phyloP scores from a whole-genome alignment of 2,329 filamentous ascomycete genomes.

The Pseudogymnoascus sp. region DNA sequence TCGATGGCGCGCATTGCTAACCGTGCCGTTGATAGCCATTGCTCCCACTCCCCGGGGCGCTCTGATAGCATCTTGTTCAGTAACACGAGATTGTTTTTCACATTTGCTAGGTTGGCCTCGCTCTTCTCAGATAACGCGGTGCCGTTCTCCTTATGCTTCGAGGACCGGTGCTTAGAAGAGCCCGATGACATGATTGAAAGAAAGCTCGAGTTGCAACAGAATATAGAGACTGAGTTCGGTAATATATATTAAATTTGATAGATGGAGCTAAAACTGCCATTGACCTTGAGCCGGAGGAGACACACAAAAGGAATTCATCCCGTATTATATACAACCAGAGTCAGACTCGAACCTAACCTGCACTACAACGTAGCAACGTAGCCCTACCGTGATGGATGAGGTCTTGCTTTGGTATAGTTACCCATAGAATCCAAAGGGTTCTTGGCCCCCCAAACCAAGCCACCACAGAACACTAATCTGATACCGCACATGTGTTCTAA shows the following conservation, averaged over 20 bases:
- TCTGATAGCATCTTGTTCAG: slow-evolving; percentile 19
- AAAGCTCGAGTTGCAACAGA: not conserved
- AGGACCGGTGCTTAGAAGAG: not conserved
- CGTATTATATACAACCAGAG: not conserved
- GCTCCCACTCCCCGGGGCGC: slow-evolving; percentile 25
- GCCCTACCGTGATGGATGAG: not conserved
- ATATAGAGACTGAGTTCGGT: not conserved
- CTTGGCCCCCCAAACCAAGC: not conserved
- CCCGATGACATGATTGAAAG: not conserved
- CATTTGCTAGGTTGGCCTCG: slow-evolving; percentile 4
- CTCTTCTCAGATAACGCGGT: not conserved
- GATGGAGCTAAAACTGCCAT: not conserved
- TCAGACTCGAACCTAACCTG: not conserved
- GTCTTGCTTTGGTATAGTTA: not conserved
- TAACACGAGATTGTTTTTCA: slow-evolving; percentile 1
- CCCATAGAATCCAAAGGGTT: not conserved
- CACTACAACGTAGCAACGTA: not conserved
- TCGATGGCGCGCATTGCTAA: slow-evolving; percentile 36
- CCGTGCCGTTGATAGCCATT: slow-evolving; percentile 34
- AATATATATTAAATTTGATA: not conserved
- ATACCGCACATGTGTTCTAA: not conserved
- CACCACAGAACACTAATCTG: not conserved
- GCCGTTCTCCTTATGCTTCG: not conserved
- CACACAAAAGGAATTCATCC: not conserved
- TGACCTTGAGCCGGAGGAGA: not conserved